Conservation (phyloP, 83 land plant species). For the Larix sibirica region DNA sequence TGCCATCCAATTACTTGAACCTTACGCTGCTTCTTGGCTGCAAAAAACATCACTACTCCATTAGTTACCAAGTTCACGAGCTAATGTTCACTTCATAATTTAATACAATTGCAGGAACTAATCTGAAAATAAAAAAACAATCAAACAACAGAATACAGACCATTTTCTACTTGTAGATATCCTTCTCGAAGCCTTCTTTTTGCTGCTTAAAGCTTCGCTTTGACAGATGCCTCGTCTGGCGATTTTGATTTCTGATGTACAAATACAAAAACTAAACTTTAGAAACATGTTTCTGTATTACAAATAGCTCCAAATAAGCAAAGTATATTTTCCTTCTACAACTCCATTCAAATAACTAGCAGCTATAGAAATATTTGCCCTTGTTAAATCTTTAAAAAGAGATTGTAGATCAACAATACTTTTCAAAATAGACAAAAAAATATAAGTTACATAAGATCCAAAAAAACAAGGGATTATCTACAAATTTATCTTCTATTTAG, state of each 20-base stretch:
- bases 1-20: conserved; percentile 76
- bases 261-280: neutral
- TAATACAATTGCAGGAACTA: neutral
- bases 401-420: neutral
- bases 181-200: conserved; percentile 69
- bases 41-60: conserved; percentile 9
- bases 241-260: conserved; percentile 26
- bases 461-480: neutral
- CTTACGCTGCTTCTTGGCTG: conserved; percentile 81
- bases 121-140: neutral
- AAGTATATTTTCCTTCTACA: neutral
- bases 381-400: neutral
- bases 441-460: neutral
- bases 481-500: neutral
- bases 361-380: neutral
- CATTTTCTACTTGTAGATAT: conserved; percentile 67
- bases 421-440: neutral
- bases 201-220: conserved; percentile 48
- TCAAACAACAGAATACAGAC: conserved; percentile 22
- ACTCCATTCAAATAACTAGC: neutral
- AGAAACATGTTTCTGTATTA: neutral
- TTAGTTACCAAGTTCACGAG: neutral
- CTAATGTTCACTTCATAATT: too few species aligned
- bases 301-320: neutral
- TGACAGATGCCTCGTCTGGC: conserved; percentile 30